These are phyloP conservation scores for Diphasiastrum complanatum DNA, from an alignment of 83 land plant species.

Conservation along the genomic window DNA sequence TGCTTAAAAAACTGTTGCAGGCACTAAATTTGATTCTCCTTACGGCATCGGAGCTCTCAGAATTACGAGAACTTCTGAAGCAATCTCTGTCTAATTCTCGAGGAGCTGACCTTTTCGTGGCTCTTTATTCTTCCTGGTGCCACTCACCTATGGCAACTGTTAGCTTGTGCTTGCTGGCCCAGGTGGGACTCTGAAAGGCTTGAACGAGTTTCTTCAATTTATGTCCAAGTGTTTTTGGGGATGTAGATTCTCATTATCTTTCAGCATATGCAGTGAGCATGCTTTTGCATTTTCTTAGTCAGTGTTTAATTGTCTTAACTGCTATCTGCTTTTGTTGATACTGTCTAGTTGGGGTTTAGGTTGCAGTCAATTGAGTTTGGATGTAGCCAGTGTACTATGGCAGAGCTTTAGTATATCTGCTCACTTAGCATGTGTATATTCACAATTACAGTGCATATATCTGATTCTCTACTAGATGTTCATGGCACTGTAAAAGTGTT, in stretches of 20 bases:
- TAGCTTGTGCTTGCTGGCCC: constrained; percentile 15
- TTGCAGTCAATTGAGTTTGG: too few relatives aligned
- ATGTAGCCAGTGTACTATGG: too few relatives aligned
- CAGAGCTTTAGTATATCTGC: too few relatives aligned
- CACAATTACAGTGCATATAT: too few relatives aligned
- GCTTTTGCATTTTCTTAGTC: neutral
- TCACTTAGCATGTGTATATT: too few relatives aligned
- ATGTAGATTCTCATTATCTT: neutral
- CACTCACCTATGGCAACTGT: constrained; percentile 16
- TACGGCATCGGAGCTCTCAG: constrained; percentile 6
- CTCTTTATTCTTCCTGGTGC: constrained; percentile 15
- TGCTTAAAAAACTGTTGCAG: neutral
- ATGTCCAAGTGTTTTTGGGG: neutral
- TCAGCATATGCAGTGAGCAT: neutral
- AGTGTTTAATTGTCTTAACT: neutral
- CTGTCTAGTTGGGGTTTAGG: neutral
- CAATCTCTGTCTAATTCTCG: constrained; percentile 4
- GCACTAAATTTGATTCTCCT: too few relatives aligned
- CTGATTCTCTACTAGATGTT: too few relatives aligned
- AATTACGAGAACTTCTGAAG: neutral
- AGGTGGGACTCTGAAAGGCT: neutral
- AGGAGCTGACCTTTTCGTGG: constrained; percentile 8
- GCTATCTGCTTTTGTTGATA: neutral
- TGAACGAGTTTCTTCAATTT: neutral
- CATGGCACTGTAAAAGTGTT: neutral